Evolutionary conservation across 2,329 filamentous ascomycete genomes (phyloP).

Genomic region (Colletotrichum truncatum): DNA sequence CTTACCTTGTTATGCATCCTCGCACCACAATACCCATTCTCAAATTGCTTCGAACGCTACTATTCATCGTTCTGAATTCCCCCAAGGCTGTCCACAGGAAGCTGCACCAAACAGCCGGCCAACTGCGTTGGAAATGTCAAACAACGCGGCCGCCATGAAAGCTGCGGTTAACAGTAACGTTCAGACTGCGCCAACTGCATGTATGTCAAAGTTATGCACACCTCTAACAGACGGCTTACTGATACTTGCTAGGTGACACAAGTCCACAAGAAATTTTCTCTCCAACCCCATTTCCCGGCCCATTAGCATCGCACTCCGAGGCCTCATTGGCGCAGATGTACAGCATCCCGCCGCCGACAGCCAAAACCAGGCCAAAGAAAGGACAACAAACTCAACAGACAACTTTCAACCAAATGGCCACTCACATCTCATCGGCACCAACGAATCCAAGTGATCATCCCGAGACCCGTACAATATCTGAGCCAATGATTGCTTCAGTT

Average conservation of each 20-base stretch:
- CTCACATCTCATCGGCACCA: too few species aligned
- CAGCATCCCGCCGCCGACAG: too few species aligned
- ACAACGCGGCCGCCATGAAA: too few species aligned
- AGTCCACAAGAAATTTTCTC: neutral
- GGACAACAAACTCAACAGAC: too few species aligned
- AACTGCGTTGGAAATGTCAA: too few species aligned
- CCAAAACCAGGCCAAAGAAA: too few species aligned
- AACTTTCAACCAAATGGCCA: too few species aligned
- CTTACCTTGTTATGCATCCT: slow-evolving; percentile 51
- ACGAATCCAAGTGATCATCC: too few species aligned
- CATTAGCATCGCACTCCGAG: neutral
- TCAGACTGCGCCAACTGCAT: neutral
- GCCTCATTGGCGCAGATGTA: too few species aligned
- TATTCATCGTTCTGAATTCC: neutral
- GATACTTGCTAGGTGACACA: neutral
- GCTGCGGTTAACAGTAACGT: too few species aligned
- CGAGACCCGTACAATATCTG: too few species aligned
- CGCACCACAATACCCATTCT: neutral
- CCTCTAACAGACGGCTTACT: neutral
- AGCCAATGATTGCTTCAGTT: too few species aligned
- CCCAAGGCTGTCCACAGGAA: neutral
- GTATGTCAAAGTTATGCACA: neutral
- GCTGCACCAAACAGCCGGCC: neutral
- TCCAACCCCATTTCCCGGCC: neutral
- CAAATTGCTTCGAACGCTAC: neutral